Conservation (phyloP, 2,329 filamentous ascomycete genomes). For the Aaosphaeria pasadenensis region DNA sequence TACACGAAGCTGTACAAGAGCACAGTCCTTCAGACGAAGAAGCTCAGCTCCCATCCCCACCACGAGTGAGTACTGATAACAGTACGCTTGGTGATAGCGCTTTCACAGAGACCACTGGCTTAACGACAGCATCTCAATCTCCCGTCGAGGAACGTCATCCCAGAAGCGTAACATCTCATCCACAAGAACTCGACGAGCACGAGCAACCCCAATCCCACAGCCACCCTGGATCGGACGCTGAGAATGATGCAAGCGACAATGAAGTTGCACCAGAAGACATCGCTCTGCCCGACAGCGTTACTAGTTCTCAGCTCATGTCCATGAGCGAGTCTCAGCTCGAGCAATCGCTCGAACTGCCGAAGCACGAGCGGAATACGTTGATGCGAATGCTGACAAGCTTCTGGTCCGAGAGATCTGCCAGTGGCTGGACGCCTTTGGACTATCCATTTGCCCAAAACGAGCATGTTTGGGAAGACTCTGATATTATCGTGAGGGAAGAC, state of each 20-base stretch:
- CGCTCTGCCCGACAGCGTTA: slow-evolving; percentile 59
- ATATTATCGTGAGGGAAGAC: slow-evolving; percentile 95
- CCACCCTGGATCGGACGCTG: slow-evolving; percentile 51
- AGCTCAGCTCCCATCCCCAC: slow-evolving; percentile 33
- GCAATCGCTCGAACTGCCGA: slow-evolving; percentile 73
- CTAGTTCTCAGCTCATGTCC: slow-evolving; percentile 49
- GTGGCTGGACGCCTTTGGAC: slow-evolving; percentile 87
- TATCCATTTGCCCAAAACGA: slow-evolving; percentile 81
- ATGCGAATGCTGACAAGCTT: slow-evolving; percentile 97
- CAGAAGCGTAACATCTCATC: neutral
- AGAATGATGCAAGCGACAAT: slow-evolving; percentile 60
- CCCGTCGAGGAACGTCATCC: slow-evolving; percentile 29
- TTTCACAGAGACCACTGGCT: slow-evolving; percentile 27
- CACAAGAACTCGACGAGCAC: slow-evolving; percentile 18
- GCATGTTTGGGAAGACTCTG: slow-evolving; percentile 94
- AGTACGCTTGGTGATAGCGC: slow-evolving; percentile 36
- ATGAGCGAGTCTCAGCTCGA: slow-evolving; percentile 56
- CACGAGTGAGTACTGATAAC: slow-evolving; percentile 32
- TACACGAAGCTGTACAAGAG: slow-evolving; percentile 88
- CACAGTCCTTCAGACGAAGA: slow-evolving; percentile 66
- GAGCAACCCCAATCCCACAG: slow-evolving; percentile 22
- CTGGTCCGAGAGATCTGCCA: slow-evolving; percentile 96
- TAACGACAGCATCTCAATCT: slow-evolving; percentile 31
- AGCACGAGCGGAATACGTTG: slow-evolving; percentile 87
- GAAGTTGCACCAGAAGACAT: slow-evolving; percentile 72